phyloP scores from a whole-genome alignment of 495 filamentous ascomycete genomes.

The Daldinia concentrica region DNA sequence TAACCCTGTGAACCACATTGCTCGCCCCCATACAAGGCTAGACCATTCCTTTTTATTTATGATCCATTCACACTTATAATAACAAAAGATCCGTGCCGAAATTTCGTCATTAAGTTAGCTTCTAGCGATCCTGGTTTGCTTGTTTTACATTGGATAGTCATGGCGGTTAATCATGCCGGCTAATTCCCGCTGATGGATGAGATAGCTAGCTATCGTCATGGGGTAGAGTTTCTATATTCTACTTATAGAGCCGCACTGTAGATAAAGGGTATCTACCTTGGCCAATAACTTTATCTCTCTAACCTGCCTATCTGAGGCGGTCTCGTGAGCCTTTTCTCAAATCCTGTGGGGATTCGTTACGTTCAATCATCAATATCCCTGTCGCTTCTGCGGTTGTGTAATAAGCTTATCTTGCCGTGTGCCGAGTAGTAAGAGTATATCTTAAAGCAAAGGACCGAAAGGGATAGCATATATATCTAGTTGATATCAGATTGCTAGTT shows the following conservation, averaged over 20 bases:
- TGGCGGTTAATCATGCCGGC: slow-evolving; percentile 35
- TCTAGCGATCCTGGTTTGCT: neutral
- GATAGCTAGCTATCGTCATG: slow-evolving; percentile 19
- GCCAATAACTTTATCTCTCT: slow-evolving; percentile 16
- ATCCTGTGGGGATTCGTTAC: neutral
- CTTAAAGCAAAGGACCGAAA: slow-evolving; percentile 9
- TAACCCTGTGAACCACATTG: too few relatives aligned
- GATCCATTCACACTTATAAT: neutral
- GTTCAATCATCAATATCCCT: slow-evolving; percentile 9
- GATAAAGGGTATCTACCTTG: slow-evolving; percentile 8
- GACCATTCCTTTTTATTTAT: neutral
- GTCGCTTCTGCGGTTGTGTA: slow-evolving; percentile 1
- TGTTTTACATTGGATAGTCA: slow-evolving; percentile 13
- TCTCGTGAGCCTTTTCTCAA: slow-evolving; percentile 11
- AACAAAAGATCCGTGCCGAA: slow-evolving; percentile 41
- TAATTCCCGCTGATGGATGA: slow-evolving; percentile 5
- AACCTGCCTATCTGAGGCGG: slow-evolving; percentile 35
- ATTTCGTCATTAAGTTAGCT: slow-evolving; percentile 37
- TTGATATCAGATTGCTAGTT: neutral
- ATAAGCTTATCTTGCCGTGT: slow-evolving; percentile 28
- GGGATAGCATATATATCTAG: neutral
- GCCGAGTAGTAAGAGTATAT: neutral
- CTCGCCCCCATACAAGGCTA: neutral
- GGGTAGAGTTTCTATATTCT: slow-evolving; percentile 5
- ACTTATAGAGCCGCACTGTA: slow-evolving; percentile 22